These are phyloP conservation scores for Lactarius pseudohatsudake DNA, from an alignment of 768 basidiomycete genomes.

Conservation along the genomic window DNA sequence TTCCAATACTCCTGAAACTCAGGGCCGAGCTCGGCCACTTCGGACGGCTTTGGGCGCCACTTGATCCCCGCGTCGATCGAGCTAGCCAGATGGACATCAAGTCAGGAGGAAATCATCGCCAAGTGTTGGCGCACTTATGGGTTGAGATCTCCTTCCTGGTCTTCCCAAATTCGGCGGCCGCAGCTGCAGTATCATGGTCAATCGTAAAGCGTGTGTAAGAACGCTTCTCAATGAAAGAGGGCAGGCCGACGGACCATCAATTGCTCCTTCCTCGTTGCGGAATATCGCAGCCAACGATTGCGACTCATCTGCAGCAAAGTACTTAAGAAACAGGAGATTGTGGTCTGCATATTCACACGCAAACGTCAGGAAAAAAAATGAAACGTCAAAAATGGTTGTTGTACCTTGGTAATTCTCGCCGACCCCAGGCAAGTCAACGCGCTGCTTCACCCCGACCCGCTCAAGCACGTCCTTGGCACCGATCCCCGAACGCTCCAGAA, in stretches of 20 bases:
- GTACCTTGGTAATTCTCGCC: slow-evolving; percentile 42
- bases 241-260: slow-evolving; percentile 21
- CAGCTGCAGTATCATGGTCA: slow-evolving; percentile 31
- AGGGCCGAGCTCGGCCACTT: slow-evolving; percentile 50
- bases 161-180: slow-evolving; percentile 37
- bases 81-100: background rate
- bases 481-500: slow-evolving; percentile 45
- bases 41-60: slow-evolving; percentile 50
- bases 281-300: slow-evolving; percentile 29
- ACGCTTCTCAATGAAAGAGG: background rate
- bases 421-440: slow-evolving; percentile 42
- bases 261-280: slow-evolving; percentile 20
- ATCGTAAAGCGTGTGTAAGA: too few species aligned
- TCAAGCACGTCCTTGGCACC: slow-evolving; percentile 36
- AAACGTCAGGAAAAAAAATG: background rate
- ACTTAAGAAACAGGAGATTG: slow-evolving; percentile 25
- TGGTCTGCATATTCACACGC: slow-evolving; percentile 18
- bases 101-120: too few species aligned
- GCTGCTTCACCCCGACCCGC: slow-evolving; percentile 33
- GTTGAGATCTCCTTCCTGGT: slow-evolving; percentile 51
- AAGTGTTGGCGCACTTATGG: slow-evolving; percentile 41
- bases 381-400: too few species aligned
- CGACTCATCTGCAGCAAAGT: slow-evolving; percentile 20
- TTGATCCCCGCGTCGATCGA: slow-evolving; percentile 54
- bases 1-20: slow-evolving; percentile 52